phyloP scores from a whole-genome alignment of 2,329 filamentous ascomycete genomes.

The Phyllosticta citribraziliensis region DNA sequence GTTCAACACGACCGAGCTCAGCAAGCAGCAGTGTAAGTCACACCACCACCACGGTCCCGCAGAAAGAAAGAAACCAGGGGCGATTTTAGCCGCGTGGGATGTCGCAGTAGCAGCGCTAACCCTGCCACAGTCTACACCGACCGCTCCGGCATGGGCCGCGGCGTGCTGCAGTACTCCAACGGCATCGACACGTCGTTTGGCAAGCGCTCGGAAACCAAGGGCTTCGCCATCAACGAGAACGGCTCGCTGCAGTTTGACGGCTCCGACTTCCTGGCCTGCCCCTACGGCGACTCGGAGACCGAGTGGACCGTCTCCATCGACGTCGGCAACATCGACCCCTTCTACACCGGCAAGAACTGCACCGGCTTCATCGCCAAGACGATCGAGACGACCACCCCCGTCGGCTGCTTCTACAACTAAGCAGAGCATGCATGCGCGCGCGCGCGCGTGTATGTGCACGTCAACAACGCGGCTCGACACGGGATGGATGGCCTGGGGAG shows the following conservation, averaged over 20 bases:
- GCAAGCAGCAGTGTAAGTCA: slow-evolving; percentile 1
- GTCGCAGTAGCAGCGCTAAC: neutral
- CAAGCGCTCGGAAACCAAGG: neutral
- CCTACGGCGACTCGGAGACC: neutral
- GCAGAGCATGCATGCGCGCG: too few relatives aligned
- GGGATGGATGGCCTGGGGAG: neutral
- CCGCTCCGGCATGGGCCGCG: slow-evolving; percentile 1
- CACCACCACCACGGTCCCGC: neutral
- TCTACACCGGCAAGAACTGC: neutral
- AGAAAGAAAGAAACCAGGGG: too few relatives aligned
- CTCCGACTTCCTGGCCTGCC: neutral
- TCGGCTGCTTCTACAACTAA: slow-evolving; percentile 2
- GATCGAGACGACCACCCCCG: neutral
- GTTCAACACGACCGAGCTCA: neutral
- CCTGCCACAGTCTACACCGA: neutral
- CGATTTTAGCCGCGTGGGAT: too few relatives aligned
- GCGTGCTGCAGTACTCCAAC: neutral
- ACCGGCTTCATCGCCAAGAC: neutral
- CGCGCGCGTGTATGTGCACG: neutral
- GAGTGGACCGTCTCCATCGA: neutral
- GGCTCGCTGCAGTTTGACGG: neutral
- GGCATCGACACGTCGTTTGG: neutral
- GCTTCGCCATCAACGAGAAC: neutral
- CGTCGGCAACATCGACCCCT: neutral
- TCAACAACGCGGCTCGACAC: neutral